A percentile compares a stretch with the other conserved stretches of the same genome.
Conservation (phyloP, 495 filamentous ascomycete species). For the Aspergillus haitiensis region DNA sequence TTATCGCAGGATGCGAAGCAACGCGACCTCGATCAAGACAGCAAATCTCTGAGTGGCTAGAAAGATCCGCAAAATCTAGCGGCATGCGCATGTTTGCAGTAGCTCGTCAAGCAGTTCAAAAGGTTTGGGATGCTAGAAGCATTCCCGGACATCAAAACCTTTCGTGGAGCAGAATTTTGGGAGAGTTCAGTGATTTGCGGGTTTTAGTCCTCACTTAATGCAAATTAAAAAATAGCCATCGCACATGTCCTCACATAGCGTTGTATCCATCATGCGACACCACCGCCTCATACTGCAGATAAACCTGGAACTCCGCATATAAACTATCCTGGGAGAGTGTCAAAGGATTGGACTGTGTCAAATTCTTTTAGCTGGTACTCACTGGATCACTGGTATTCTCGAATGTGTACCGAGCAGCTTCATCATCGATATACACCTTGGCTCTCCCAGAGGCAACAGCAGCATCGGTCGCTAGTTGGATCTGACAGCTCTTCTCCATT, state of each 20-base stretch:
- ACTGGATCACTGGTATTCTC: conserved; percentile 50
- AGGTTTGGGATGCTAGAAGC: conserved; percentile 16
- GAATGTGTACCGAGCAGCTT: conserved; percentile 54
- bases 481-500: conserved; percentile 52
- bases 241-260: conserved; percentile 1
- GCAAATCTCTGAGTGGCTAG: conserved; percentile 16
- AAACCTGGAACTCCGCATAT: conserved; percentile 15
- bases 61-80: conserved; percentile 10
- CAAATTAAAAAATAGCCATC: neutral
- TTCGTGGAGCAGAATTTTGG: conserved; percentile 19
- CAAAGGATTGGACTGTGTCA: neutral
- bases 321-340: conserved; percentile 8
- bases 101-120: conserved; percentile 18
- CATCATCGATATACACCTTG: conserved; percentile 48
- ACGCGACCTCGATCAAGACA: conserved; percentile 10
- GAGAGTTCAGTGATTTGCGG: conserved; percentile 17
- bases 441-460: conserved; percentile 39
- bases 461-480: conserved; percentile 52
- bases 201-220: conserved; percentile 20
- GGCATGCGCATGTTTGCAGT: conserved; percentile 23
- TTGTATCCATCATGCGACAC: conserved; percentile 21
- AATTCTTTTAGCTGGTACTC: neutral
- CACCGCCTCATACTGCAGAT: conserved; percentile 14
- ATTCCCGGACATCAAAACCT: conserved; percentile 15
- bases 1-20: conserved; percentile 22